Evolutionary conservation across 106 monocot genomes (phyloP).

Genomic region (Posidonia australis): DNA sequence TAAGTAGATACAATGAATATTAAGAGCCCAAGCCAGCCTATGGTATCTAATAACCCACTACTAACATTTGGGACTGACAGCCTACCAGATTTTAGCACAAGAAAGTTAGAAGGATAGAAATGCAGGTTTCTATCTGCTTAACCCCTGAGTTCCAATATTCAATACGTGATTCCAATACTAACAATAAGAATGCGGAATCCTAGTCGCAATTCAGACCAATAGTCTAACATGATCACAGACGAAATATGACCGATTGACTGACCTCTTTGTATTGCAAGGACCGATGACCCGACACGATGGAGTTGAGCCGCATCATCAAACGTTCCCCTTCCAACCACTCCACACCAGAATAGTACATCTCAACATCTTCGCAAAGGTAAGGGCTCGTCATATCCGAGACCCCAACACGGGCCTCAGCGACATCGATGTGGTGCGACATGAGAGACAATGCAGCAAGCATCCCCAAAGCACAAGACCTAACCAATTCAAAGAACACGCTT

Average conservation of each 20-base stretch:
- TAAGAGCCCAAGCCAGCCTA: too few relatives aligned
- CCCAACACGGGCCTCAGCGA: not conserved
- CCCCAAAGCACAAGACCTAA: not conserved
- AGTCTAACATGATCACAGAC: too few relatives aligned
- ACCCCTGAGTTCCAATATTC: too few relatives aligned
- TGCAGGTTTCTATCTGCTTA: too few relatives aligned
- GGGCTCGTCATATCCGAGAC: not conserved
- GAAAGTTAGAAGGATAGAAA: too few relatives aligned
- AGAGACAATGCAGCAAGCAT: not conserved
- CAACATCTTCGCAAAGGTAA: constrained; percentile 43
- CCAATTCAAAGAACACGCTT: too few relatives aligned
- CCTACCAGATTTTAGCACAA: too few relatives aligned
- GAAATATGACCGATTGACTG: not conserved
- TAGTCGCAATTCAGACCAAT: not conserved
- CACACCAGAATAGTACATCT: constrained; percentile 22
- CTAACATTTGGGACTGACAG: too few relatives aligned
- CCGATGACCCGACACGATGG: constrained; percentile 38
- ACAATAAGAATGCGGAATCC: not conserved
- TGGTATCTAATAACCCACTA: too few relatives aligned
- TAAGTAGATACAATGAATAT: too few relatives aligned
- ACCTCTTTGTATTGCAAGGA: constrained; percentile 42
- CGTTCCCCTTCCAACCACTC: constrained; percentile 26
- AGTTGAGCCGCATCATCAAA: constrained; percentile 26
- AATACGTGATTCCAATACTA: too few relatives aligned
- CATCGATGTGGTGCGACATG: not conserved